Conservation (phyloP, 1,139 yeast species). For the Yamadazyma diospyri region DNA sequence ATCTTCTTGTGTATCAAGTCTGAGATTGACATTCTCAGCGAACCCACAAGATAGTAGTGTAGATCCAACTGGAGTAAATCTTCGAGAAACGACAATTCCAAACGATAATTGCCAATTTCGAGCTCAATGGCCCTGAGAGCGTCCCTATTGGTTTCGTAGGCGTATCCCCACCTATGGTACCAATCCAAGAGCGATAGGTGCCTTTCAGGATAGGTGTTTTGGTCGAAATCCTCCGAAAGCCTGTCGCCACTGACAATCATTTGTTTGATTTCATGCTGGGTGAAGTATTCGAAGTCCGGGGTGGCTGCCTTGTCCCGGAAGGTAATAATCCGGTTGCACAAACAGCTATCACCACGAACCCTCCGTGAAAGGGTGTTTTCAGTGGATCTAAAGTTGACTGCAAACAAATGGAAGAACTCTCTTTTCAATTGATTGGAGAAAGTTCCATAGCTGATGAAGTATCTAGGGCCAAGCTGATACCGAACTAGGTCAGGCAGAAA, state of each 20-base stretch:
- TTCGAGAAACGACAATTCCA: slow-evolving; percentile 15
- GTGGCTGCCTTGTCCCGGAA: slow-evolving; percentile 6
- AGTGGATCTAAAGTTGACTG: slow-evolving; percentile 3
- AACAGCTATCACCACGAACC: not conserved
- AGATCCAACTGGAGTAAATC: slow-evolving; percentile 8
- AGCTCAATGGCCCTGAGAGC: slow-evolving; percentile 13
- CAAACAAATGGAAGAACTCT: slow-evolving; percentile 12
- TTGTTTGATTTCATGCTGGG: slow-evolving; percentile 12
- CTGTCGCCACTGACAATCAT: slow-evolving; percentile 12
- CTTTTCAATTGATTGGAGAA: slow-evolving; percentile 15
- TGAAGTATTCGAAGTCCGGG: slow-evolving; percentile 11
- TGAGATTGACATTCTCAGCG: slow-evolving; percentile 4
- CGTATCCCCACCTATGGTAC: slow-evolving; percentile 17
- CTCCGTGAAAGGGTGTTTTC: not conserved
- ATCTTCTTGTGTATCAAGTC: slow-evolving; percentile 11
- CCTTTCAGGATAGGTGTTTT: not conserved
- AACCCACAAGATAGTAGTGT: slow-evolving; percentile 1
- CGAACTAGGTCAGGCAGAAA: slow-evolving; percentile 17
- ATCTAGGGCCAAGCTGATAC: slow-evolving; percentile 14
- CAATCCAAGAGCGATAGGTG: slow-evolving; percentile 11
- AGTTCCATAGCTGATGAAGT: slow-evolving; percentile 15
- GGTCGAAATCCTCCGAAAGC: slow-evolving; percentile 7
- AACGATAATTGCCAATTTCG: slow-evolving; percentile 11
- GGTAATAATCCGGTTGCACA: not conserved
- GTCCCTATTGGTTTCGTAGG: slow-evolving; percentile 13